Conservation (phyloP, 176 grass and related monocot genomes). For the Ensete ventricosum region DNA sequence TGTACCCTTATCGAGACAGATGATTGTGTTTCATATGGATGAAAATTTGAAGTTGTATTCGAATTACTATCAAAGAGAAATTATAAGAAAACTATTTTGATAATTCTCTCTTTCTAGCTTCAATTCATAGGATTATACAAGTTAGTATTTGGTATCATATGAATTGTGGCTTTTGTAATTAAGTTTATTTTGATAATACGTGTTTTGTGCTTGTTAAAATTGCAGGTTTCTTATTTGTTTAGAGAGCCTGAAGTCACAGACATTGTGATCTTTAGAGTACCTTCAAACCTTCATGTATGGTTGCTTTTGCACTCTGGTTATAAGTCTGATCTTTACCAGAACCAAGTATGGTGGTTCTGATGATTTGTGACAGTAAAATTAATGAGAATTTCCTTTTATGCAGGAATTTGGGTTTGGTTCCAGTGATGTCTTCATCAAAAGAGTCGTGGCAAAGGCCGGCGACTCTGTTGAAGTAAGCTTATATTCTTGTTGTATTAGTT, state of each 20-base stretch:
- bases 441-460: slow-evolving; percentile 79
- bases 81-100: no score
- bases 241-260: slow-evolving; percentile 71
- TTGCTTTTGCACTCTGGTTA: slow-evolving; percentile 7
- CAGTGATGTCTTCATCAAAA: slow-evolving; percentile 93
- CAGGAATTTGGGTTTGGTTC: slow-evolving; percentile 70
- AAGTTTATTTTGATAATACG: background rate
- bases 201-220: slow-evolving; percentile 18
- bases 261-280: slow-evolving; percentile 81
- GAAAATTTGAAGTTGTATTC: no score
- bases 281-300: slow-evolving; percentile 55
- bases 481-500: slow-evolving; percentile 35
- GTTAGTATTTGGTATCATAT: background rate
- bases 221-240: slow-evolving; percentile 79
- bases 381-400: slow-evolving; percentile 17
- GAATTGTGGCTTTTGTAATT: background rate
- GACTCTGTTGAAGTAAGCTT: slow-evolving; percentile 88
- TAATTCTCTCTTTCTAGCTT: background rate
- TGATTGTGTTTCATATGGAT: no score
- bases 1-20: no score
- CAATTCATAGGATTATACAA: background rate
- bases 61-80: no score
- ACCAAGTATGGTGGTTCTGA: background rate
- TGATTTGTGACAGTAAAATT: background rate
- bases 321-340: slow-evolving; percentile 4